Evolutionary conservation across 2,329 filamentous ascomycete species (phyloP), one percentile per base, ranked within the genome.

Genomic region (Aspergillus vadensis): DNA sequence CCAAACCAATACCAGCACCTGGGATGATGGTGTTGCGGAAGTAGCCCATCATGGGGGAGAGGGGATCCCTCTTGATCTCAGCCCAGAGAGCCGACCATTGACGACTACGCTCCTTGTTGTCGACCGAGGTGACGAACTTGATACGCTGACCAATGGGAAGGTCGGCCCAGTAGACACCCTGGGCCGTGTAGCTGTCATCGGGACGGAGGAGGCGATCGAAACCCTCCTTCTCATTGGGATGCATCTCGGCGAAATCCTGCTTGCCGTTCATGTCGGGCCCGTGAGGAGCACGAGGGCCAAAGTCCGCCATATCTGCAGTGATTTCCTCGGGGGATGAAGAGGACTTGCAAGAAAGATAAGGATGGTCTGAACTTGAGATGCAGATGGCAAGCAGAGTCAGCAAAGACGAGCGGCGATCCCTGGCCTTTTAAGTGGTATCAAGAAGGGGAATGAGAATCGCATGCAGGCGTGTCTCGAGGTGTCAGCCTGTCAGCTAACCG

Each of bases 141-240:
- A 55, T 10, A 10, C 53, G 53, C 12, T 55, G 53, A 0, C 53
- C 53, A n/a, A 55, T 32, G 25, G 53, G 41, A 2, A 55, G 53
- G 15, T 55, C 53, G 41, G 53, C 53, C 53, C 53, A 55, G 39
- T 55, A 55, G 39, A 55, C 53, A n/a, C 53, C 53, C 27, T 44
- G 39, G 12, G 39, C 23, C 5, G 53, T 55, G 39, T 55, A 55
- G 30, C 53, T 55, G 39, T 55, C 53, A n/a, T 55, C 53, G 5
- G 53, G 53, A 27, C 53, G 53, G 19, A 55, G 53, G 38, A 55
- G 53, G 21, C 25, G 25, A 17, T 43, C 25, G 27, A 55, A 55
- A 7, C 39, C 53, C 25, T 55, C 53, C 25, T 32, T 44, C 7
- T 55, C 53, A 17, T 15, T 36, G n/a, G 25, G 38, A n/a, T 27